phyloP scores from a whole-genome alignment of 129 eudicot genomes.

The Silybum marianum region DNA sequence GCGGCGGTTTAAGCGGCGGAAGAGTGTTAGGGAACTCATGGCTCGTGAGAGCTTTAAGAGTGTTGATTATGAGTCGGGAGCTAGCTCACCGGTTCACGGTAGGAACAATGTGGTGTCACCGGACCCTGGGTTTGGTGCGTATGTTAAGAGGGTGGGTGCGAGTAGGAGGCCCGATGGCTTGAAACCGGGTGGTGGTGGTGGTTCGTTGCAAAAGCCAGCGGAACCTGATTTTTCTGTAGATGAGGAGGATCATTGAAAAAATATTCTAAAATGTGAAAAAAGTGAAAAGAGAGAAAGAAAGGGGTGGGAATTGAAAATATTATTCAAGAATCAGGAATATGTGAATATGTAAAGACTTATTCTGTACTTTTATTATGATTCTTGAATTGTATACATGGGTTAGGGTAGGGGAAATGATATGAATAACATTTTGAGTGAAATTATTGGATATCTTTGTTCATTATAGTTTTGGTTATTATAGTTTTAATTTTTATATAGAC shows the following conservation, averaged over 20 bases:
- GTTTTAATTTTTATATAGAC: neutral
- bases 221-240: constrained; percentile 75
- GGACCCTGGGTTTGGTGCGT: constrained; percentile 46
- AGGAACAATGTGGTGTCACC: constrained; percentile 28
- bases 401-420: neutral
- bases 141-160: constrained; percentile 40
- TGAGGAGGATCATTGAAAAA: constrained; percentile 33
- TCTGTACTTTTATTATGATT: constrained; percentile 24
- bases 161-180: constrained; percentile 44
- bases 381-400: constrained; percentile 11
- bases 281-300: constrained; percentile 11
- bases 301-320: constrained; percentile 19
- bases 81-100: constrained; percentile 17
- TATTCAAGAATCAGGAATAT: constrained; percentile 15
- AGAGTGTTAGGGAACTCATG: constrained; percentile 45
- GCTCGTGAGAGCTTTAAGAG: constrained; percentile 44
- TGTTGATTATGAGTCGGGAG: constrained; percentile 23
- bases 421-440: neutral
- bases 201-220: constrained; percentile 56
- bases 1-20: constrained; percentile 54
- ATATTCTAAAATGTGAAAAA: constrained; percentile 12
- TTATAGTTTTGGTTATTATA: neutral
- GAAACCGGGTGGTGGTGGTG: constrained; percentile 35
- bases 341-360: constrained; percentile 39
- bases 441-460: neutral